Percentiles rank a stretch among this genome's conserved stretches.
Conservation (phyloP, 768 basidiomycete species). For the Gymnopilus junonius region DNA sequence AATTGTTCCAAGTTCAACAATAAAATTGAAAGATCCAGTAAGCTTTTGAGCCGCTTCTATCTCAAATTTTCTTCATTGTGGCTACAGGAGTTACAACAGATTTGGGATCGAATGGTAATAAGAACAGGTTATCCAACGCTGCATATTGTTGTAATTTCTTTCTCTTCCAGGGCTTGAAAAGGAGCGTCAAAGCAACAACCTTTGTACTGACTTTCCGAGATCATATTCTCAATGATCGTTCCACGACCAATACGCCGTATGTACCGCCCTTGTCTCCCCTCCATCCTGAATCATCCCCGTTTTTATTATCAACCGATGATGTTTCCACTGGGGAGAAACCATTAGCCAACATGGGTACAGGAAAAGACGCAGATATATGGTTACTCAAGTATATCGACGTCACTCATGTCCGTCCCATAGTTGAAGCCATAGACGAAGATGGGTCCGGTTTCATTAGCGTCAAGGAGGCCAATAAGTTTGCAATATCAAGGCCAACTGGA, state of each 20-base stretch:
- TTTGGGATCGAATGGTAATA: constrained; percentile 8
- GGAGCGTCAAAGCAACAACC: constrained; percentile 41
- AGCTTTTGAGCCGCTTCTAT: neutral
- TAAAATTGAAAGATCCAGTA: constrained; percentile 15
- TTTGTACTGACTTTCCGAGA: constrained; percentile 43
- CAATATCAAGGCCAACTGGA: constrained; percentile 27
- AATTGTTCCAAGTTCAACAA: neutral
- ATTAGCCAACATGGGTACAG: neutral
- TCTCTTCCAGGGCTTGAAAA: constrained; percentile 36
- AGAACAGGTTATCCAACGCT: neutral
- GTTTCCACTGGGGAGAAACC: neutral
- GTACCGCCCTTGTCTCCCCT: neutral
- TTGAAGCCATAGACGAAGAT: constrained; percentile 47
- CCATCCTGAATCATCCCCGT: neutral
- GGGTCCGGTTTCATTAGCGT: constrained; percentile 41
- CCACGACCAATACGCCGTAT: neutral
- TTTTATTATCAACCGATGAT: neutral
- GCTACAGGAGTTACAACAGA: constrained; percentile 3
- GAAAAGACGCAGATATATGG: constrained; percentile 29
- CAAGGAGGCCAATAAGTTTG: constrained; percentile 38
- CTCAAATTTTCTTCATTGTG: neutral
- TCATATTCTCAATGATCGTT: constrained; percentile 31
- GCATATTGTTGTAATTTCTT: neutral
- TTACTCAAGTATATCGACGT: constrained; percentile 36
- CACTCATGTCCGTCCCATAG: constrained; percentile 33